phyloP scores from a whole-genome alignment of 257 asterid species.

The Primulina huaijiensis region DNA sequence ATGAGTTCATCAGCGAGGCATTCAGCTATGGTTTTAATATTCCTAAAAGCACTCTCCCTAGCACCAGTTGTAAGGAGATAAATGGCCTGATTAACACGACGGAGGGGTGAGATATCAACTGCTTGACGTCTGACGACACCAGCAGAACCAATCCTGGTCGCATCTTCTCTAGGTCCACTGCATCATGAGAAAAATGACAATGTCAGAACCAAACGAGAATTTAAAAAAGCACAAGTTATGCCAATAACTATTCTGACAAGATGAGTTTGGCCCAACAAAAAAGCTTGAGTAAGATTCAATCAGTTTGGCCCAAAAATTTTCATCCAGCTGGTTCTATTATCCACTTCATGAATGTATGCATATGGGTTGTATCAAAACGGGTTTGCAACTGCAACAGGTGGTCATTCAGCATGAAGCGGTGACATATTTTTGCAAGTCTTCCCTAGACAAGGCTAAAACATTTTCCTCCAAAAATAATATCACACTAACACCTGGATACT shows the following conservation, averaged over 20 bases:
- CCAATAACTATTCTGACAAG: background rate
- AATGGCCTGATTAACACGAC: background rate
- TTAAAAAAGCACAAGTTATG: background rate
- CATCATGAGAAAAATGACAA: background rate
- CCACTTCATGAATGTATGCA: background rate
- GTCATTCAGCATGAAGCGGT: too few relatives aligned
- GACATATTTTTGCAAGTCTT: too few relatives aligned
- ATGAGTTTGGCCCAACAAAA: too few relatives aligned
- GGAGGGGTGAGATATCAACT: background rate
- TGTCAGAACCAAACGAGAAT: background rate
- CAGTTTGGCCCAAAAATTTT: background rate
- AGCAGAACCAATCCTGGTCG: background rate
- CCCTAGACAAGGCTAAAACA: background rate
- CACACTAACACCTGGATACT: background rate
- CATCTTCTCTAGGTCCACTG: background rate
- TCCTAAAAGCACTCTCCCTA: background rate
- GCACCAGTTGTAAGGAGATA: background rate
- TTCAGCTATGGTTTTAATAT: background rate
- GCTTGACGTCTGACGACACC: background rate
- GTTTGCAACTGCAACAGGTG: too few relatives aligned
- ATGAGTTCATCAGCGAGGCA: background rate
- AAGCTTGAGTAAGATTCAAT: too few relatives aligned
- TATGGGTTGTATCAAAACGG: background rate
- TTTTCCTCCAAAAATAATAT: background rate
- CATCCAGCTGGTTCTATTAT: background rate